Evolutionary conservation across 1,139 yeast genomes (phyloP), one percentile per base, ranked within the genome.

Genomic region (Ogataea hybrid): DNA sequence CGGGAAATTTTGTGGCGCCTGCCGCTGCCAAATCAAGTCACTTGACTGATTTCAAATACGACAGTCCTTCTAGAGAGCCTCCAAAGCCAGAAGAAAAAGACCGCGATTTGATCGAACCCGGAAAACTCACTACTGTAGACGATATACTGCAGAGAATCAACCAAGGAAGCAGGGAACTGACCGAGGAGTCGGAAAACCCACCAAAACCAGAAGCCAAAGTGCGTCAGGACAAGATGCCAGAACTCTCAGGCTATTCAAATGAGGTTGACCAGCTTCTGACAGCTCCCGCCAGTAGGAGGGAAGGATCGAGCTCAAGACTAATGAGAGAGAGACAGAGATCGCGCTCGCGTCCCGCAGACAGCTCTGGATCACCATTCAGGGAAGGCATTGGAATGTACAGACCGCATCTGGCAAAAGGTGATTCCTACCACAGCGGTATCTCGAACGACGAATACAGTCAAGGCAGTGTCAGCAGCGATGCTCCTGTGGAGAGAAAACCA

Each of bases 361-460:
- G 44, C 10, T 21, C 43, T 3, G 62, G 69, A 47, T 59, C 69
- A 4, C 61, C 70, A 38, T 61, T 69, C 14, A 53, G 61, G 29
- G 61, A 64, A n/a, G 55, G 60, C 5, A 41, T 56, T 1, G 56
- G 70, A 4, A 39, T 49, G 28, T 56, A 64, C 4, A 68, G 61
- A 51, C 82, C 84, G 3, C 84, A 79, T 58, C 68, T 80, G 56
- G 85, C 85, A 7, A 69, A 82, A 48, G 86, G 86, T 35, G 85
- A 79, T 51, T 76, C 84, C 1, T 79, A 79, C 57, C 79, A 77
- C 54, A 73, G 71, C 54, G 64, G 64, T 2, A 52, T 61, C 16
- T 54, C 61, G 7, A 50, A 50, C 38, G 59, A 57, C 33, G 63
- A 58, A 20, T 52, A 46, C 38, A 34, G 47, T 22, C 32, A 28